Evolutionary conservation across 2,329 filamentous ascomycete species (phyloP).

Genomic region (Mollisiaceae sp.): DNA sequence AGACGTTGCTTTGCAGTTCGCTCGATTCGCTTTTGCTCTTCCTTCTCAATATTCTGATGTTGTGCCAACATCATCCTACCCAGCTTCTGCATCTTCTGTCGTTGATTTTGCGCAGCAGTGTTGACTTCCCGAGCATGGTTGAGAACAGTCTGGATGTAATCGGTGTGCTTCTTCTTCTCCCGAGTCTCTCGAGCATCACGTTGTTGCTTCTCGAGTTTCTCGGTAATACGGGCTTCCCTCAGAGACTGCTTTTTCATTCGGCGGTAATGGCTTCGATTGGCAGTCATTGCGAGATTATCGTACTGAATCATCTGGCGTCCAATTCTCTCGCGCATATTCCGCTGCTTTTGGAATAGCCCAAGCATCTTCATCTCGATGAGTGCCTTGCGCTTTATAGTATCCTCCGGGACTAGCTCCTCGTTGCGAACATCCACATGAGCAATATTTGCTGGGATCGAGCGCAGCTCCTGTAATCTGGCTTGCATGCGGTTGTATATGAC

Average conservation of each 20-base stretch:
- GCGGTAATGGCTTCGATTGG: slow-evolving; percentile 87
- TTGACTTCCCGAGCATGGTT: slow-evolving; percentile 81
- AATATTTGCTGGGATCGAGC: slow-evolving; percentile 82
- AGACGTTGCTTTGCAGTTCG: slow-evolving; percentile 99
- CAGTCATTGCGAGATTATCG: slow-evolving; percentile 96
- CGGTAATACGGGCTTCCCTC: slow-evolving; percentile 93
- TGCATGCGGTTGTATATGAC: slow-evolving; percentile 90
- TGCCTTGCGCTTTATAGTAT: slow-evolving; percentile 83
- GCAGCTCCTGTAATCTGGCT: slow-evolving; percentile 82
- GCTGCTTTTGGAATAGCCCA: slow-evolving; percentile 85
- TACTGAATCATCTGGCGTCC: slow-evolving; percentile 93
- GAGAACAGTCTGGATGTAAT: slow-evolving; percentile 87
- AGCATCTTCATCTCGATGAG: slow-evolving; percentile 96
- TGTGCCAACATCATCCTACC: slow-evolving; percentile 87
- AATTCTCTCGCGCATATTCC: slow-evolving; percentile 82
- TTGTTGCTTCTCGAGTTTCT: slow-evolving; percentile 99
- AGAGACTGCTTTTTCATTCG: slow-evolving; percentile 97
- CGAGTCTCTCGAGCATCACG: slow-evolving; percentile 93
- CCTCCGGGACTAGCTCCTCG: slow-evolving; percentile 74
- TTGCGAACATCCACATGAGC: slow-evolving; percentile 81
- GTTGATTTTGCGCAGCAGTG: slow-evolving; percentile 68
- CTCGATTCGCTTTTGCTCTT: slow-evolving; percentile 98
- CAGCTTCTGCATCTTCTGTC: slow-evolving; percentile 80
- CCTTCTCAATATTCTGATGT: slow-evolving; percentile 96
- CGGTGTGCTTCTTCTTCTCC: slow-evolving; percentile 96